Conservation (phyloP, 78 protist genomes). For the Monocercomonoides exilis region DNA sequence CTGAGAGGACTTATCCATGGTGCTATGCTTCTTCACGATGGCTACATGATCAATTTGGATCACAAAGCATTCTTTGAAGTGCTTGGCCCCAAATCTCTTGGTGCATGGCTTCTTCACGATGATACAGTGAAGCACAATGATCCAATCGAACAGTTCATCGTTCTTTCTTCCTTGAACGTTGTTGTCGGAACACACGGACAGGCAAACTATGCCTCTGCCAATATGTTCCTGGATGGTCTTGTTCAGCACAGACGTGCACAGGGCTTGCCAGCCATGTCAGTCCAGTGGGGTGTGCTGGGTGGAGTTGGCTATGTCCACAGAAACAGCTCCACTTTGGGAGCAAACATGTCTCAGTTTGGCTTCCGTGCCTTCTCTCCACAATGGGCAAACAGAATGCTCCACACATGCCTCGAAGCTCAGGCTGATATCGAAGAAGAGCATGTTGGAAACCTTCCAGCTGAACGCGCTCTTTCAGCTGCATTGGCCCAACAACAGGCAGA, state of each 20-base stretch:
- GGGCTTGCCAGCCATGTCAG: neutral
- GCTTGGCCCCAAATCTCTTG: constrained; percentile 32
- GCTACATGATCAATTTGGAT: neutral
- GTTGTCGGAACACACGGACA: constrained; percentile 52
- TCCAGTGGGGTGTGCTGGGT: constrained; percentile 10
- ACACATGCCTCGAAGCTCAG: neutral
- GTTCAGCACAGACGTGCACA: constrained; percentile 11
- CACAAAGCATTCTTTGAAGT: neutral
- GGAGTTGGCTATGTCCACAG: neutral
- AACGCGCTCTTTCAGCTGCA: neutral
- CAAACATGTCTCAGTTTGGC: neutral
- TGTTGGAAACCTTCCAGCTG: neutral
- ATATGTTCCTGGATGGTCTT: constrained; percentile 54
- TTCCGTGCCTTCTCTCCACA: neutral
- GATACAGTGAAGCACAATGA: neutral
- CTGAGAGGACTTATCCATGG: neutral
- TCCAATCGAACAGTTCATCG: constrained; percentile 31
- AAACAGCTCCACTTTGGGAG: neutral
- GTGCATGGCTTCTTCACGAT: constrained; percentile 41
- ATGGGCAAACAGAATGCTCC: neutral
- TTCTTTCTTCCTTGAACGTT: constrained; percentile 26
- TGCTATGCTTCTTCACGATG: constrained; percentile 2
- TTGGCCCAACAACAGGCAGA: neutral
- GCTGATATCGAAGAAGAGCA: neutral
- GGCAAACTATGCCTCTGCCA: constrained; percentile 51